Conservation (phyloP, 208 protist genomes). For the Perkinsela sp. region DNA sequence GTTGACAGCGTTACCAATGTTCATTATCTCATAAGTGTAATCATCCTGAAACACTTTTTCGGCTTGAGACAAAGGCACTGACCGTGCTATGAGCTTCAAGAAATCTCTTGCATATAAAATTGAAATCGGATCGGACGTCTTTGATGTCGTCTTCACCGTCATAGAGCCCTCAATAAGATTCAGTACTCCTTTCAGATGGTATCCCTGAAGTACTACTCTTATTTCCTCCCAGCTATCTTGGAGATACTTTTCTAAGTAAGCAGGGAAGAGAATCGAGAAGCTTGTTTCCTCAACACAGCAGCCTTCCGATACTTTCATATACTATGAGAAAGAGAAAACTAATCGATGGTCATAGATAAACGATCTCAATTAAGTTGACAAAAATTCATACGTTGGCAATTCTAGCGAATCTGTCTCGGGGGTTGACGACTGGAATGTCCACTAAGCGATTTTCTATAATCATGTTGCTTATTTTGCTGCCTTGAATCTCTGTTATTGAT, state of each 20-base stretch:
- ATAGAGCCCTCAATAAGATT: conserved; percentile 86
- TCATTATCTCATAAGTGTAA: conserved; percentile 90
- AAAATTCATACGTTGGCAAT: too few species aligned
- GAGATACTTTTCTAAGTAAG: conserved; percentile 91
- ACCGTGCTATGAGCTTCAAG: conserved; percentile 84
- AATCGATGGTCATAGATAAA: too few species aligned
- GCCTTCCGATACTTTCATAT: too few species aligned
- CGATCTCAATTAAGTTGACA: too few species aligned
- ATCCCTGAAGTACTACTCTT: conserved; percentile 55
- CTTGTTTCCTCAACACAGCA: conserved; percentile 75
- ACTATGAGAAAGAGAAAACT: too few species aligned
- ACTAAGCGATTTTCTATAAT: too few species aligned
- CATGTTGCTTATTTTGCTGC: too few species aligned
- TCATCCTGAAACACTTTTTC: conserved; percentile 86
- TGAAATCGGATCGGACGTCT: conserved; percentile 92
- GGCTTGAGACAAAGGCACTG: conserved; percentile 81
- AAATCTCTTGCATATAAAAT: conserved; percentile 94
- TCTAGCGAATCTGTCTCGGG: too few species aligned
- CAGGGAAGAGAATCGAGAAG: conserved; percentile 89
- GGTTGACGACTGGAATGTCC: too few species aligned
- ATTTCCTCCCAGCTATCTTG: conserved; percentile 74
- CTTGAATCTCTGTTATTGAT: too few species aligned
- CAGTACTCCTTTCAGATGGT: conserved; percentile 73
- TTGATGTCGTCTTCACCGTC: conserved; percentile 85
- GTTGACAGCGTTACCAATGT: conserved; percentile 76